These are phyloP conservation scores for Leccinum broughii DNA, from an alignment of 768 basidiomycete species.

Conservation along the genomic window DNA sequence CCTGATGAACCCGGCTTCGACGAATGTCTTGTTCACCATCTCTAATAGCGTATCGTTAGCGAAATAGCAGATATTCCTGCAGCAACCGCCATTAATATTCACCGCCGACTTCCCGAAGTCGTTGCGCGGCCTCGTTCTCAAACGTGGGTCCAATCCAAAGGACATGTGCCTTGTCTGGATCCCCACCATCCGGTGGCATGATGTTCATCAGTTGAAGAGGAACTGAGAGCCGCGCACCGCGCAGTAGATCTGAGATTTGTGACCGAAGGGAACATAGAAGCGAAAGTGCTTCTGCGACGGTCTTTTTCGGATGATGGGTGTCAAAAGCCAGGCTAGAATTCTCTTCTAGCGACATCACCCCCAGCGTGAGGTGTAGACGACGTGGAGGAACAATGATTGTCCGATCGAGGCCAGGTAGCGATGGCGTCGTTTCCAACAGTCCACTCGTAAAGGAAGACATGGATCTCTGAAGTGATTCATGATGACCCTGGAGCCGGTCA, in stretches of 20 bases:
- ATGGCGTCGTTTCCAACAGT: constrained; percentile 27
- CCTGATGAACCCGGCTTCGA: constrained; percentile 41
- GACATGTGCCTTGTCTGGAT: constrained; percentile 49
- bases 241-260: constrained; percentile 45
- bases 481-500: constrained; percentile 38
- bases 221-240: constrained; percentile 33
- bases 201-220: constrained; percentile 52
- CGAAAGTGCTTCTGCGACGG: constrained; percentile 42
- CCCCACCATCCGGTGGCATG: constrained; percentile 41
- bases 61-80: not conserved
- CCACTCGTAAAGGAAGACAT: constrained; percentile 39
- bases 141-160: constrained; percentile 53
- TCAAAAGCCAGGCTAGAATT: constrained; percentile 10
- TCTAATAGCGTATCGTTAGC: constrained; percentile 32
- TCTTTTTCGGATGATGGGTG: constrained; percentile 17
- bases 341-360: constrained; percentile 61
- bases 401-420: constrained; percentile 53
- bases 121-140: constrained; percentile 31
- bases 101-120: constrained; percentile 39
- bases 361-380: constrained; percentile 72
- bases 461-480: constrained; percentile 36
- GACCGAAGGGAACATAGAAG: constrained; percentile 41
- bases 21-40: constrained; percentile 42
- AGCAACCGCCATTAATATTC: constrained; percentile 9
- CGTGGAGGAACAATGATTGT: constrained; percentile 56